These are phyloP conservation scores for Eucalyptus coolabah DNA, from an alignment of 345 rosid species.

Conservation along the genomic window DNA sequence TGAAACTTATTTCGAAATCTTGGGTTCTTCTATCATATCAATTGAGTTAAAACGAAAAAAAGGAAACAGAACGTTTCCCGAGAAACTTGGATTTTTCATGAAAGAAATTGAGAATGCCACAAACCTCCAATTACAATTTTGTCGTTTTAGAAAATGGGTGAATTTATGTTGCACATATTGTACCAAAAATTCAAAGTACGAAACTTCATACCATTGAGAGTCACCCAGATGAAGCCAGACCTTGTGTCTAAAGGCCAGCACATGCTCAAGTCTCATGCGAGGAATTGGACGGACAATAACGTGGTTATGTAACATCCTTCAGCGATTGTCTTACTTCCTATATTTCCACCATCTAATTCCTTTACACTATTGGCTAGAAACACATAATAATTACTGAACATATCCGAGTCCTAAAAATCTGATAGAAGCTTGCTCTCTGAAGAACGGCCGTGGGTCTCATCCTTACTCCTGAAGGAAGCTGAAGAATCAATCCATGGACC, in stretches of 20 bases:
- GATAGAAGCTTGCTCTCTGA: constrained; percentile 15
- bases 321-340: not conserved
- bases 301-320: not conserved
- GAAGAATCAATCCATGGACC: constrained; percentile 65
- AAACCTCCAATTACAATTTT: not conserved
- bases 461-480: constrained; percentile 14
- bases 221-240: not conserved
- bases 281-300: not conserved
- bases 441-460: constrained; percentile 8
- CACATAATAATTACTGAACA: not conserved
- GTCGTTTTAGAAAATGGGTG: not conserved
- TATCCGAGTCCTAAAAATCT: not conserved
- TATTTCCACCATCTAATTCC: not conserved
- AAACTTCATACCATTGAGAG: not conserved
- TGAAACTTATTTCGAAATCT: not conserved
- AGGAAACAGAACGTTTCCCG: not conserved
- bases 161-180: not conserved
- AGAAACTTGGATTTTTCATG: not conserved
- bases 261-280: not conserved
- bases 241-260: not conserved
- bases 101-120: not conserved
- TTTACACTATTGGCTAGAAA: not conserved
- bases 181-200: not conserved
- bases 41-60: not conserved
- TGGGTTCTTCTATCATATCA: not conserved